Evolutionary conservation across 208 protist species (phyloP).

Genomic region (Acanthamoeba sp.): DNA sequence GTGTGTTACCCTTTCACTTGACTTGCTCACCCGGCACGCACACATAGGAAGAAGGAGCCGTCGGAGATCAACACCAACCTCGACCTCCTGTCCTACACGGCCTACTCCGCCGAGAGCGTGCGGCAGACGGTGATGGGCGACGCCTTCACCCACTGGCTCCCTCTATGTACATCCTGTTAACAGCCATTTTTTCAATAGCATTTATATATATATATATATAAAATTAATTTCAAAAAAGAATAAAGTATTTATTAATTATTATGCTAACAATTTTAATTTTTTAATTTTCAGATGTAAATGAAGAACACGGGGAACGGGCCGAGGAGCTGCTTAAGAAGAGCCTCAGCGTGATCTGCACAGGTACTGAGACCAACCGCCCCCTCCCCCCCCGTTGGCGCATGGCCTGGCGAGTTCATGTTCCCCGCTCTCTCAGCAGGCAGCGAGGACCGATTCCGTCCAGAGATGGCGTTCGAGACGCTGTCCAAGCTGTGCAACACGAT

Average conservation of each 20-base stretch:
- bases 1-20: no score
- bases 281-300: not conserved
- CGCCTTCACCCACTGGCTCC: constrained; percentile 26
- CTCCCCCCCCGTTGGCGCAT: no score
- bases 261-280: no score
- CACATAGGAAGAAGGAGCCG: constrained; percentile 27
- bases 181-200: no score
- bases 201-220: no score
- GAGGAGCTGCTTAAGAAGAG: not conserved
- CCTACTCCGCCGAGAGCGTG: not conserved
- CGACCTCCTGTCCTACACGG: constrained; percentile 8
- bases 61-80: constrained; percentile 15
- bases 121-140: constrained; percentile 14
- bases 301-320: not conserved
- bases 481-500: constrained; percentile 38
- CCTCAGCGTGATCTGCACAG: constrained; percentile 1
- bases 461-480: constrained; percentile 21
- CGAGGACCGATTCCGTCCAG: constrained; percentile 1
- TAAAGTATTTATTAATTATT: no score
- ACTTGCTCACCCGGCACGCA: no score
- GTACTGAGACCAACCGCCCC: no score
- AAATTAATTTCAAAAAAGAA: no score
- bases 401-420: not conserved
- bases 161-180: not conserved
- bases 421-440: not conserved